These are phyloP conservation scores for Citrullus amarus DNA, from an alignment of 306 rosid genomes.

Conservation along the genomic window DNA sequence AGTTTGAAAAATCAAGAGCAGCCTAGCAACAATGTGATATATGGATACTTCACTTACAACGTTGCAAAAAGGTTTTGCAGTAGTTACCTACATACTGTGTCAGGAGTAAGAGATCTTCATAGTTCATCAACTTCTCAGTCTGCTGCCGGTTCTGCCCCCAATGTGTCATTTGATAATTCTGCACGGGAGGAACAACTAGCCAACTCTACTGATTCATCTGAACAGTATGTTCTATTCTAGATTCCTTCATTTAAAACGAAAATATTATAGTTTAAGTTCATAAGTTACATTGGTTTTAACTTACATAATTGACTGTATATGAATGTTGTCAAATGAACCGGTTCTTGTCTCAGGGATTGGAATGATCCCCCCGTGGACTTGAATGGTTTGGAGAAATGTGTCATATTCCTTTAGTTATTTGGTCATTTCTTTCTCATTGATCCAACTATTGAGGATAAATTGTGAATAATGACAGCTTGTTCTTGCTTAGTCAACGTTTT, in stretches of 20 bases:
- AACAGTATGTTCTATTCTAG: slow-evolving; percentile 38
- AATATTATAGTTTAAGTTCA: neutral
- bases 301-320: neutral
- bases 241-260: neutral
- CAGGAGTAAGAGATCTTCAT: slow-evolving; percentile 48
- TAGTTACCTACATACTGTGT: slow-evolving; percentile 19
- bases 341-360: neutral
- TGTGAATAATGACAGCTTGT: no score
- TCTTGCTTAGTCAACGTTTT: neutral
- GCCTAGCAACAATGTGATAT: slow-evolving; percentile 35
- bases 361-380: neutral
- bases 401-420: neutral
- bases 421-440: neutral
- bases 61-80: slow-evolving; percentile 40
- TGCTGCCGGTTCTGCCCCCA: slow-evolving; percentile 60
- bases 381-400: neutral
- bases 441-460: neutral
- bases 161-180: slow-evolving; percentile 59
- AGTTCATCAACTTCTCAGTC: slow-evolving; percentile 33
- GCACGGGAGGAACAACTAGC: slow-evolving; percentile 48
- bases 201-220: slow-evolving; percentile 48
- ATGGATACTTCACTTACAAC: slow-evolving; percentile 52
- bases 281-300: neutral
- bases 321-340: neutral
- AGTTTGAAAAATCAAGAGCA: slow-evolving; percentile 42